These are phyloP conservation scores for Pycnococcus provasolii DNA, from an alignment of 139 green algal genomes.

Conservation along the genomic window DNA sequence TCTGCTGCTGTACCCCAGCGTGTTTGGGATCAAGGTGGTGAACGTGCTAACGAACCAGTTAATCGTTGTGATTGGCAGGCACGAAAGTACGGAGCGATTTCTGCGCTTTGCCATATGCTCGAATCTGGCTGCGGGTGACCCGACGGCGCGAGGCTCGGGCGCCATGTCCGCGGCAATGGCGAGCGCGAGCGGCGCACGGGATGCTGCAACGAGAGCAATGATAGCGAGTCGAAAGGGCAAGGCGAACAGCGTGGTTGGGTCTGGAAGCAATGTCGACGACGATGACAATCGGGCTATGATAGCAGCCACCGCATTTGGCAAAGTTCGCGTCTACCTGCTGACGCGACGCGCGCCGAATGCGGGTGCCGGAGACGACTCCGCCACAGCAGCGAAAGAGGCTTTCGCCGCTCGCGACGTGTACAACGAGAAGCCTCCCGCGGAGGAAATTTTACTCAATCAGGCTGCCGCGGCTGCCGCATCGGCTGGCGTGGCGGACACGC, in stretches of 20 bases:
- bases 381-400: constrained; percentile 59
- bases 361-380: constrained; percentile 5
- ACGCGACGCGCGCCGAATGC: constrained; percentile 52
- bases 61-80: constrained; percentile 68
- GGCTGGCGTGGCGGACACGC: not conserved
- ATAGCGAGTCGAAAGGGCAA: no score
- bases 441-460: constrained; percentile 26
- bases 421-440: constrained; percentile 75
- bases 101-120: constrained; percentile 78
- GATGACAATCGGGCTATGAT: no score
- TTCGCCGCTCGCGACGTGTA: constrained; percentile 76
- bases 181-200: no score
- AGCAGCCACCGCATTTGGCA: constrained; percentile 56
- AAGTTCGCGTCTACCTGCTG: constrained; percentile 88
- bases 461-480: constrained; percentile 24
- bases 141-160: not conserved
- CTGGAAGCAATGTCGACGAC: not conserved
- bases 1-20: constrained; percentile 71
- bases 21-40: constrained; percentile 72
- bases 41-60: constrained; percentile 77
- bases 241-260: not conserved
- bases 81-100: constrained; percentile 93
- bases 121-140: constrained; percentile 17
- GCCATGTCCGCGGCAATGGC: not conserved
- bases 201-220: no score